Conservation (phyloP, 805 yeast genomes). For the Metschnikowia baotianmanensis region DNA sequence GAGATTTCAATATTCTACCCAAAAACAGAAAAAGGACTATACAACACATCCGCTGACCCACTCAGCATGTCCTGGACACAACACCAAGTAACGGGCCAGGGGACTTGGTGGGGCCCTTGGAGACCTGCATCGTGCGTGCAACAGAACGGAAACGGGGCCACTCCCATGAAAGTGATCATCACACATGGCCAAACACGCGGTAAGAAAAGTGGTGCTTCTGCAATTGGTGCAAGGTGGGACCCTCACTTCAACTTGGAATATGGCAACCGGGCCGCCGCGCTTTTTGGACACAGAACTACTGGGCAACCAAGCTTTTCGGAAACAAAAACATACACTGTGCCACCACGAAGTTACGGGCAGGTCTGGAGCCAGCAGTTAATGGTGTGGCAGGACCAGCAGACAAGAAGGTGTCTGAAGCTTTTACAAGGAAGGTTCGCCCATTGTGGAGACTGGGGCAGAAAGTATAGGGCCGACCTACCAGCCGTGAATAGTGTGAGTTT, state of each 20-base stretch:
- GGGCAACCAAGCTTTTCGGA: background rate
- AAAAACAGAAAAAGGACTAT: background rate
- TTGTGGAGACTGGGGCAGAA: slow-evolving; percentile 7
- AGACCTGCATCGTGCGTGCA: slow-evolving; percentile 3
- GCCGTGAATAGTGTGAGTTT: slow-evolving; percentile 5
- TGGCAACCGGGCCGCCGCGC: background rate
- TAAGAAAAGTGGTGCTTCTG: too few species aligned
- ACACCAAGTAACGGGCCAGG: background rate
- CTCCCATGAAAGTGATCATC: background rate
- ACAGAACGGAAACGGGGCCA: background rate
- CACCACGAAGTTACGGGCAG: slow-evolving; percentile 5
- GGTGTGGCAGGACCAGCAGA: slow-evolving; percentile 2
- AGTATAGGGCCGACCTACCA: slow-evolving; percentile 4
- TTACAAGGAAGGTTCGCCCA: background rate
- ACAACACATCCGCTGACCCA: background rate
- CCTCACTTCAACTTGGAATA: background rate
- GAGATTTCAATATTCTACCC: background rate
- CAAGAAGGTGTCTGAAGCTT: background rate
- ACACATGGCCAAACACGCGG: background rate
- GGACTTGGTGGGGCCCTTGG: background rate
- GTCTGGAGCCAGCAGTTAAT: slow-evolving; percentile 3
- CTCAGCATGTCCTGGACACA: background rate
- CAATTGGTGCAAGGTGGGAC: background rate
- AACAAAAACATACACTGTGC: background rate
- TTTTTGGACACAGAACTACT: background rate